Conservation (phyloP, 257 asterid species). For the Misopates orontium region DNA sequence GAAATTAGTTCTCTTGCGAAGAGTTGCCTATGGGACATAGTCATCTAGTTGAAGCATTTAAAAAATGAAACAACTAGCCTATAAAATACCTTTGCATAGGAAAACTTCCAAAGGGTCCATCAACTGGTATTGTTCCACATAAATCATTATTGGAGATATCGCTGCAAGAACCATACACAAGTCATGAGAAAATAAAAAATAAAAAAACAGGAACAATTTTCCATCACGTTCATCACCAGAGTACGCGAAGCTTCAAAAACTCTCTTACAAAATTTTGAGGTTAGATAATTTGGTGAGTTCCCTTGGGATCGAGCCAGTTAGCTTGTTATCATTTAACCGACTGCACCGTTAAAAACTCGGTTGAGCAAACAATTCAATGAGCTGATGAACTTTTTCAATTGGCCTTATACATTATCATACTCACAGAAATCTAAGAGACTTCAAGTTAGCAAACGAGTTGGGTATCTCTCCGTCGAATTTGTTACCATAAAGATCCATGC, state of each 20-base stretch:
- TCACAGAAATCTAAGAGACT: slow-evolving; percentile 76
- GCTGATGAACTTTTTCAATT: not conserved
- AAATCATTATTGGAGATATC: slow-evolving; percentile 78
- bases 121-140: slow-evolving; percentile 90
- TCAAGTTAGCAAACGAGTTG: slow-evolving; percentile 61
- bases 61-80: not conserved
- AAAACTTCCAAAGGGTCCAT: slow-evolving; percentile 74
- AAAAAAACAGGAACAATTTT: too few relatives aligned
- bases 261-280: slow-evolving; percentile 75
- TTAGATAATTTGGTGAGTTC: slow-evolving; percentile 70
- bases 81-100: slow-evolving; percentile 67
- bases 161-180: slow-evolving; percentile 43
- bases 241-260: not conserved
- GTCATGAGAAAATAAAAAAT: too few relatives aligned
- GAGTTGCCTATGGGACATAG: not conserved
- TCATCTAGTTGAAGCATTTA: not conserved
- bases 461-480: slow-evolving; percentile 67
- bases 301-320: slow-evolving; percentile 84
- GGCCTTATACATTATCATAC: slow-evolving; percentile 26
- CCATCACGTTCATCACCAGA: not conserved
- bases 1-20: too few relatives aligned
- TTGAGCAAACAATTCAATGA: not conserved
- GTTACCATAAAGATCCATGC: slow-evolving; percentile 86
- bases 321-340: slow-evolving; percentile 72
- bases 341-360: slow-evolving; percentile 34